A percentile compares a stretch with the other conserved stretches of the same genome.
These are phyloP conservation scores for Neolentinus lepideus DNA, from an alignment of 1,284 basidiomycete genomes.

Conservation along the genomic window DNA sequence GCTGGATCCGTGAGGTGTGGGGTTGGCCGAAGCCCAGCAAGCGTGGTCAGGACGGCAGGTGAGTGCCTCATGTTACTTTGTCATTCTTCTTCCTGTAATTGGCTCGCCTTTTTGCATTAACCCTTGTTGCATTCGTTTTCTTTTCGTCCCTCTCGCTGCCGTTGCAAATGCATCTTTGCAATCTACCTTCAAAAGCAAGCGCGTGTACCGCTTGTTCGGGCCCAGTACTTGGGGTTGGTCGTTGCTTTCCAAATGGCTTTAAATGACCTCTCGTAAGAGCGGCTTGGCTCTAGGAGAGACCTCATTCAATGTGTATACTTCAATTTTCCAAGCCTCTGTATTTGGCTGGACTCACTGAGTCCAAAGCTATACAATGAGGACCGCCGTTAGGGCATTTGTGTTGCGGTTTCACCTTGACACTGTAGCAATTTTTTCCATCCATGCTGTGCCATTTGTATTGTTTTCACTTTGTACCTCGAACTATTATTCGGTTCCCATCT, in stretches of 20 bases:
- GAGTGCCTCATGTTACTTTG: conserved; percentile 6
- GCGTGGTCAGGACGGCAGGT: conserved; percentile 33
- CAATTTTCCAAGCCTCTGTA: not conserved
- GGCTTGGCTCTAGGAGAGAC: not conserved
- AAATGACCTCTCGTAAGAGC: not conserved
- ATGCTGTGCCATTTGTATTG: not conserved
- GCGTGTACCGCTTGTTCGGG: not conserved
- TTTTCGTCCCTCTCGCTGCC: not conserved
- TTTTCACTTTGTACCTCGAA: not conserved
- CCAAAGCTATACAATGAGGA: too few relatives aligned
- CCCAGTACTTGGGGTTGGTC: not conserved
- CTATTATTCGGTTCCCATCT: conserved; percentile 6
- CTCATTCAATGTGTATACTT: not conserved
- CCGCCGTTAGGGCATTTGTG: not conserved
- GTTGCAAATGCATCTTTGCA: not conserved
- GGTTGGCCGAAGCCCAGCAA: conserved; percentile 59
- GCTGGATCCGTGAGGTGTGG: conserved; percentile 89
- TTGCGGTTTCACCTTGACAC: not conserved
- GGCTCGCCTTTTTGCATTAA: not conserved
- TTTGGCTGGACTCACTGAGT: not conserved
- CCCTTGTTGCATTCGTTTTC: conserved; percentile 3
- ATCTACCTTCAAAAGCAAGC: not conserved
- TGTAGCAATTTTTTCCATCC: not conserved
- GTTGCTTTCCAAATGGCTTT: not conserved
- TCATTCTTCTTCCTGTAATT: conserved; percentile 1